Evolutionary conservation across 1,284 basidiomycete species (phyloP), one percentile per base, ranked within the genome.

Genomic region (Cerrena zonata): DNA sequence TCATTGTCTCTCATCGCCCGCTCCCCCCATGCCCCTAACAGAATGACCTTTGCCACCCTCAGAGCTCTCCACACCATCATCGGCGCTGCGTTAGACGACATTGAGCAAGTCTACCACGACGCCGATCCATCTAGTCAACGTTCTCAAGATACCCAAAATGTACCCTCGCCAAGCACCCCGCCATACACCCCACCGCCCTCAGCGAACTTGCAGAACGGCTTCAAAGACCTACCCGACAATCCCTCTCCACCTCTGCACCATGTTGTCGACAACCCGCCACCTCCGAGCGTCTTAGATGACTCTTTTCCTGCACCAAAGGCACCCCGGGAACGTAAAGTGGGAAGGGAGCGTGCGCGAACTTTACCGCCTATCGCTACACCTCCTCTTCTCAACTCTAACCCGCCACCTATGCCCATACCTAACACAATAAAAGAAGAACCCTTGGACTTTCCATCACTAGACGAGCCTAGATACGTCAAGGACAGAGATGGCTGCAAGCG

Each of bases 71-170:
- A 86, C 54, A 66, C 75, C 56, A 75, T 87, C 62, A 78, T 87
- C 55, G 81, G 77, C 56, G 74, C 82, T 50, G 84, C 84, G 23
- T 68, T 87, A 55, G 75, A 81, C 65, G 82, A 86, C 58, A 82
- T 87, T 39, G 78, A 86, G 62, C 70, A 69, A 45, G 69, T 84
- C 51, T 87, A 85, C 63, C 65, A 65, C 51, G 50, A 52, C 56
- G 49, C 53, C 57, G 24, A 50, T 56, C 42, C 46, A 12, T 37
- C 46, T 4, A 4, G 49, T 55, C 55, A 36, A 58, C 51, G 37
- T 55, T 56, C 49, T 58, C 47, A 43, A 53, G 4, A 52, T 54
- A 11, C 57, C 52, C 36, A 46, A 49, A 26, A 30, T 51, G 13
- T 42, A 52, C 24, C 45, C 43, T 13, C 40, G 21, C 21, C 46